These are phyloP conservation scores for Tritrichomonas musculus DNA, from an alignment of 208 protist species.

Conservation along the genomic window DNA sequence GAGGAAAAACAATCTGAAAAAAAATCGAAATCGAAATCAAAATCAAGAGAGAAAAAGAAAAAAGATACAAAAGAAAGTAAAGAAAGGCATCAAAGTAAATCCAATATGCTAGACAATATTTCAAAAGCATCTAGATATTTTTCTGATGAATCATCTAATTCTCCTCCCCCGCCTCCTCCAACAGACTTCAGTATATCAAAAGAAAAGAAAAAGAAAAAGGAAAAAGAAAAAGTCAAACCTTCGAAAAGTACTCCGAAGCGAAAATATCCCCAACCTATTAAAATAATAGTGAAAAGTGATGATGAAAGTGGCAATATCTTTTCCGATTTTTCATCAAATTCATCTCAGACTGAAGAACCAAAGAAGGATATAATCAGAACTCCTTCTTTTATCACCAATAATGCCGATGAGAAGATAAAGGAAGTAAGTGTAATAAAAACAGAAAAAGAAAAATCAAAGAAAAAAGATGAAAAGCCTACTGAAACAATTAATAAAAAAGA, in stretches of 20 bases:
- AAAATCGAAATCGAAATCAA: background rate
- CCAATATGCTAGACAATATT: background rate
- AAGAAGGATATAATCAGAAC: background rate
- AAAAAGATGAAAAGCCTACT: background rate
- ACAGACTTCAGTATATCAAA: background rate
- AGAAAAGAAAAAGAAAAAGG: background rate
- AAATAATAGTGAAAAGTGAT: no score
- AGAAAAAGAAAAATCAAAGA: background rate
- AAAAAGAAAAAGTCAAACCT: no score
- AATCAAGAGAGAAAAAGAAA: background rate
- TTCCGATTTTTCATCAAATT: background rate
- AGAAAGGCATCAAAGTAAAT: background rate
- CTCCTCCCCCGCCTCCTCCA: background rate
- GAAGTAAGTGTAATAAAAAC: background rate
- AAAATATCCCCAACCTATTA: no score
- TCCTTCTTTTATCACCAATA: background rate
- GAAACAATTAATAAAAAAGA: background rate
- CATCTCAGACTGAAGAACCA: background rate
- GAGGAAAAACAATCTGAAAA: background rate
- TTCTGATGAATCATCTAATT: background rate
- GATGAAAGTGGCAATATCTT: no score
- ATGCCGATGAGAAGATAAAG: background rate
- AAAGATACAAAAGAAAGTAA: background rate
- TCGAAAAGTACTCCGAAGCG: no score
- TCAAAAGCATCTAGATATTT: background rate